phyloP scores from a whole-genome alignment of 1,139 yeast species.

The Nakaseomyces glabratus region DNA sequence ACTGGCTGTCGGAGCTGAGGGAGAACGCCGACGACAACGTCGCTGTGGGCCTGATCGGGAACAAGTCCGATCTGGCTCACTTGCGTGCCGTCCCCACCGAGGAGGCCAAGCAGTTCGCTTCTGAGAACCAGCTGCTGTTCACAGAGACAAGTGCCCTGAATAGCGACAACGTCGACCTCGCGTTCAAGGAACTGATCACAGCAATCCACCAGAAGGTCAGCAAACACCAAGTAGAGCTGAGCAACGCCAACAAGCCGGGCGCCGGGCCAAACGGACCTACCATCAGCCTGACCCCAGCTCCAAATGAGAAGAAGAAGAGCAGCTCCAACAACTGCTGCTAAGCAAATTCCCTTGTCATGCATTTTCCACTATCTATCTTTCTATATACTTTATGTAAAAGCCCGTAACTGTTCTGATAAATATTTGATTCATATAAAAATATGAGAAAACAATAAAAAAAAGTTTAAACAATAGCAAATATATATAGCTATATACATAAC shows the following conservation, averaged over 20 bases:
- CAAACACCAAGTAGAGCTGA: conserved; percentile 73
- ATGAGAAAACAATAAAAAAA: no score
- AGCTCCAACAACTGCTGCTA: conserved; percentile 60
- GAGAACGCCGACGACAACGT: conserved; percentile 97
- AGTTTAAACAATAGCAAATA: no score
- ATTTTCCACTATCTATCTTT: not conserved
- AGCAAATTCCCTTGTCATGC: conserved; percentile 9
- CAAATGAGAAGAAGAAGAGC: conserved; percentile 65
- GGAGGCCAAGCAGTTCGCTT: conserved; percentile 91
- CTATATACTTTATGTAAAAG: no score
- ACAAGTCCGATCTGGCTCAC: conserved; percentile 92
- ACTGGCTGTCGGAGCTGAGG: conserved; percentile 92
- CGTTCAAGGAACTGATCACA: conserved; percentile 85
- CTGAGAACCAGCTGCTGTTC: conserved; percentile 82
- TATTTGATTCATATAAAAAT: no score
- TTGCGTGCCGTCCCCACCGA: conserved; percentile 96
- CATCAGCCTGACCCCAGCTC: conserved; percentile 87
- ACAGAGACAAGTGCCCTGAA: conserved; percentile 95
- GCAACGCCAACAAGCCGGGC: conserved; percentile 11
- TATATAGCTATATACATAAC: no score
- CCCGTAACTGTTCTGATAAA: no score
- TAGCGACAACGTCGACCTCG: conserved; percentile 88
- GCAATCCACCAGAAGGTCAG: conserved; percentile 90
- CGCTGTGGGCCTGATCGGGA: conserved; percentile 92
- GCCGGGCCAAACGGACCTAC: conserved; percentile 66